Evolutionary conservation across 2,329 filamentous ascomycete species (phyloP), one percentile per base, ranked within the genome.

Genomic region (Arthrocladium fulminans): DNA sequence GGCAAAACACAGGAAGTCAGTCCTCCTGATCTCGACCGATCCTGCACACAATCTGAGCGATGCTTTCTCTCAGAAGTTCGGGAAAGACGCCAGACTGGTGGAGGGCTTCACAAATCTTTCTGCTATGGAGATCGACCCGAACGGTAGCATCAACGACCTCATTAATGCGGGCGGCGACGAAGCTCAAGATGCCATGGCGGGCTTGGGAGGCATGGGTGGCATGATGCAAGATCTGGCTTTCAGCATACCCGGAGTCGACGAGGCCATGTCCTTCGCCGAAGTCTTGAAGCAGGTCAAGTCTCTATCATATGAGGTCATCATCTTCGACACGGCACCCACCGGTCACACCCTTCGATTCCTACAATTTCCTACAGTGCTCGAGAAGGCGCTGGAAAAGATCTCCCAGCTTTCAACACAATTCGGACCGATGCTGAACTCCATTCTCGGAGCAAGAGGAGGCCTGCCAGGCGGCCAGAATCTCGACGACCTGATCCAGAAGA

Each of bases 221-320:
- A 96, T 97, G 89, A 95, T 97, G 85, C 92, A 98, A 70, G 92
- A 98, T 68, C 75, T 98, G 57, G 92, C 92, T 0, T 96, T 97
- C 69, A 89, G 87, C 57, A 98, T 98, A 54, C 92, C 92, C 15
- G 92, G 92, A 70, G 94, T 98, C 54, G 92, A 98, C 66, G 92
- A 98, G 70, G 92, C 92, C 67, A 98, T 98, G 92, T 96, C 89
- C 49, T 98, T 98, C 65, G 92, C 92, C 66, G 92, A 98, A 73
- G 92, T 98, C 56, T 79, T 98, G 62, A 98, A 98, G 71, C 92
- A 98, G 71, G 92, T 98, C 73, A 97, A 97, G 73, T 94, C 88
- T 34, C 85, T 97, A 65, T 94, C 88, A 43, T 98, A 98, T 78
- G 92, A 97, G 68, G 88, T 90, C 62, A 97, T 98, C 72, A 87